Percentiles rank a stretch among this genome's conserved stretches.
These are phyloP conservation scores for Aspergillus haitiensis DNA, from an alignment of 495 filamentous ascomycete species.

Conservation along the genomic window DNA sequence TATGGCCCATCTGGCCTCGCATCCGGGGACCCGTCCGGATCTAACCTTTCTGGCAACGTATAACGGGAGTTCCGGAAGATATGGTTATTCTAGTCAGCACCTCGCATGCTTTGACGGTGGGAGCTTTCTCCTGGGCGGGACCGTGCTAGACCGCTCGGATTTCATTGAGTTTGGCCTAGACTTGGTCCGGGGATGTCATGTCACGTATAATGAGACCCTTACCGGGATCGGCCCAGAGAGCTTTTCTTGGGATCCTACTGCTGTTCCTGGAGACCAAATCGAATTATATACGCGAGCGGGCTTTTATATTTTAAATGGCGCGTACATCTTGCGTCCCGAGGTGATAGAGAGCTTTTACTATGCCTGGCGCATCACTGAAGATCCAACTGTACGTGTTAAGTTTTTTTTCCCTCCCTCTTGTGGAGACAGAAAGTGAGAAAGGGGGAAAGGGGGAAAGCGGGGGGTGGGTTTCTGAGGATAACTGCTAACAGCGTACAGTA, in stretches of 20 bases:
- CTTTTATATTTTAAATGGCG: slow-evolving; percentile 65
- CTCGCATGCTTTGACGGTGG: slow-evolving; percentile 84
- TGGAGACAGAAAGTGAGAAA: too few species aligned
- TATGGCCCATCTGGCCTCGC: slow-evolving; percentile 69
- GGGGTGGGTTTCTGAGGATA: background rate
- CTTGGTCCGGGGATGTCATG: slow-evolving; percentile 72
- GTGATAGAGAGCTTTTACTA: slow-evolving; percentile 90
- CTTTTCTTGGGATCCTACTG: slow-evolving; percentile 66
- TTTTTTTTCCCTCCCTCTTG: background rate
- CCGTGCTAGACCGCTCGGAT: slow-evolving; percentile 59
- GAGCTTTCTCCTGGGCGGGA: slow-evolving; percentile 83
- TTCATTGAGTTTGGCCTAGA: slow-evolving; percentile 74
- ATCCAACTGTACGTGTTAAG: slow-evolving; percentile 43
- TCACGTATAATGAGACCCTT: slow-evolving; percentile 65
- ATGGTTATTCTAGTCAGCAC: slow-evolving; percentile 58
- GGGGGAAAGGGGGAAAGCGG: too few species aligned
- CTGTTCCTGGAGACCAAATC: slow-evolving; percentile 47
- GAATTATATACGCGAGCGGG: slow-evolving; percentile 64
- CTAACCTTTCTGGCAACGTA: slow-evolving; percentile 74
- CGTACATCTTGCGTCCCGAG: slow-evolving; percentile 78
- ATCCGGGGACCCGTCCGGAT: slow-evolving; percentile 67
- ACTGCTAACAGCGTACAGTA: slow-evolving; percentile 51
- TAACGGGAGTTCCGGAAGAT: slow-evolving; percentile 43
- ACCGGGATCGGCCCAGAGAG: slow-evolving; percentile 79
- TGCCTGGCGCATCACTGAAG: slow-evolving; percentile 74